Evolutionary conservation across 768 basidiomycete genomes (phyloP).

Genomic region (Pulveroboletus sp.): DNA sequence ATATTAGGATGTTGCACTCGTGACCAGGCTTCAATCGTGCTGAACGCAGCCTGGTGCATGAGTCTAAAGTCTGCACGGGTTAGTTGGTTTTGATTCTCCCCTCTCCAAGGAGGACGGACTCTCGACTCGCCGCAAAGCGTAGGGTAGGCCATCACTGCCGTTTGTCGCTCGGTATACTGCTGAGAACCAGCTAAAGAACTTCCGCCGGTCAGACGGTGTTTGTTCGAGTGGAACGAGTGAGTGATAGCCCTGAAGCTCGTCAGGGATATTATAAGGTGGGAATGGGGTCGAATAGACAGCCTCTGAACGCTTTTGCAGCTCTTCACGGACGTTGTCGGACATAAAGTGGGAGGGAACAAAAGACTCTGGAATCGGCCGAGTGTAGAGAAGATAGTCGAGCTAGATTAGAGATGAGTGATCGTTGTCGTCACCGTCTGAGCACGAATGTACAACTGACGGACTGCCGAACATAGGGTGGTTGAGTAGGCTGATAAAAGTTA

Average conservation of each 20-base stretch:
- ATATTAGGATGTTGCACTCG: constrained; percentile 82
- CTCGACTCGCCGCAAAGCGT: constrained; percentile 80
- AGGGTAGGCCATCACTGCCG: constrained; percentile 69
- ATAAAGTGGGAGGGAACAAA: constrained; percentile 72
- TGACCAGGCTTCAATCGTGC: constrained; percentile 80
- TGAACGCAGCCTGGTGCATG: constrained; percentile 75
- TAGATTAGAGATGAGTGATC: constrained; percentile 26
- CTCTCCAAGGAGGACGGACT: constrained; percentile 42
- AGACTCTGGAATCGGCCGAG: constrained; percentile 55
- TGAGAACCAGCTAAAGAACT: constrained; percentile 76
- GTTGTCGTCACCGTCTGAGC: neutral
- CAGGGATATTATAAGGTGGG: constrained; percentile 60
- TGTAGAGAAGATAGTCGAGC: constrained; percentile 94
- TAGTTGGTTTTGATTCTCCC: neutral
- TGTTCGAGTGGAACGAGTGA: constrained; percentile 76
- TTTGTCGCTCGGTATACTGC: constrained; percentile 81
- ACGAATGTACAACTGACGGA: constrained; percentile 45
- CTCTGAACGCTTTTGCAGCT: constrained; percentile 49
- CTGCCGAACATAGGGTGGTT: constrained; percentile 55
- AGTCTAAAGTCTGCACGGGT: constrained; percentile 69
- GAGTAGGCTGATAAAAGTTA: constrained; percentile 38
- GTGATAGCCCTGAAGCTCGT: constrained; percentile 89
- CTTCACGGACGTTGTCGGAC: constrained; percentile 68
- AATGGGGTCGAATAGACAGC: constrained; percentile 33
- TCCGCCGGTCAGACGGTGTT: constrained; percentile 53